These are phyloP conservation scores for Cryptococcus sp. DNA, from an alignment of 1,284 basidiomycete genomes.

Conservation along the genomic window DNA sequence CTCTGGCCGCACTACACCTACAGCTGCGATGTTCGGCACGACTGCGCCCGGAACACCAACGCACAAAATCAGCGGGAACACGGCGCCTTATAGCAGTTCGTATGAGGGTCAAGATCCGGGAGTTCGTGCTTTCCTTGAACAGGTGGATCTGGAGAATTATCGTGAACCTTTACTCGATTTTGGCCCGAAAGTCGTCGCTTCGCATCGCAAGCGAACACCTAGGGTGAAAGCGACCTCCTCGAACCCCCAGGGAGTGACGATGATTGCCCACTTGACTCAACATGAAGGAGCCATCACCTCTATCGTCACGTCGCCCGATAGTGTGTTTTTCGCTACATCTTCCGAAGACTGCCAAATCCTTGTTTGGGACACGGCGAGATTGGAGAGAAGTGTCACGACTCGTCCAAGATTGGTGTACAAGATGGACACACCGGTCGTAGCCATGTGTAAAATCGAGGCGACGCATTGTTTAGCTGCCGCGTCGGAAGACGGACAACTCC, in stretches of 20 bases:
- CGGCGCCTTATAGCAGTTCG: conserved; percentile 45
- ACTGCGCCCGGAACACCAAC: background rate
- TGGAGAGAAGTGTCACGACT: conserved; percentile 69
- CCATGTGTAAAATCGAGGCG: conserved; percentile 76
- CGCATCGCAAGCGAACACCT: conserved; percentile 70
- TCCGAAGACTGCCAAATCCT: conserved; percentile 83
- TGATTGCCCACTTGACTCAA: conserved; percentile 82
- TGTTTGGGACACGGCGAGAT: conserved; percentile 75
- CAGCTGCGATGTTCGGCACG: conserved; percentile 4
- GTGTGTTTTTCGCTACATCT: conserved; percentile 87
- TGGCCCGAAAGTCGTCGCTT: conserved; percentile 76
- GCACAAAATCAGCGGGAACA: background rate
- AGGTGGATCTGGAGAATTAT: conserved; percentile 80
- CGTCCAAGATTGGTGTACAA: conserved; percentile 45
- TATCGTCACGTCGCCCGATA: conserved; percentile 87
- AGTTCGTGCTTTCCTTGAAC: conserved; percentile 80
- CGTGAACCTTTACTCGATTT: conserved; percentile 84
- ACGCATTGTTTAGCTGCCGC: conserved; percentile 87
- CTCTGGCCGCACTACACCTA: conserved; percentile 39
- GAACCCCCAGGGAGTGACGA: conserved; percentile 62
- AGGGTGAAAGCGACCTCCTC: conserved; percentile 58
- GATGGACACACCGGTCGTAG: conserved; percentile 68
- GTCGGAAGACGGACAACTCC: conserved; percentile 78
- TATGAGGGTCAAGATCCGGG: conserved; percentile 81
- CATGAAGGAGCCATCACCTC: conserved; percentile 78